Percentiles rank a stretch among this genome's conserved stretches.
Evolutionary conservation across 768 basidiomycete genomes (phyloP).

Genomic region (Leccinellum albellum): DNA sequence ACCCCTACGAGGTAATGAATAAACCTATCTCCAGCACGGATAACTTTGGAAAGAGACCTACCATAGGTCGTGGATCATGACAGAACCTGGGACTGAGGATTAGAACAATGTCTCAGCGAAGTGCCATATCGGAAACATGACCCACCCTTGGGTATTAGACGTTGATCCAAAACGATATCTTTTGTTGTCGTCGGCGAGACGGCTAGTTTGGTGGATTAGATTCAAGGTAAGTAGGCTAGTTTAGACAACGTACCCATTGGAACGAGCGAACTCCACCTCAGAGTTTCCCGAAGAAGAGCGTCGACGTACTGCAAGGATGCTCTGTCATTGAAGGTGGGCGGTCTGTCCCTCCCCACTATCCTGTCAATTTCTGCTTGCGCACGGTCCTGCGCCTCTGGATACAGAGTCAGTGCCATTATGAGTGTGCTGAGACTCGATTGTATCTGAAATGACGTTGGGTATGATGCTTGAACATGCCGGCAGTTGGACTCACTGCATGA

Average conservation of each 20-base stretch:
- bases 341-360: constrained; percentile 18
- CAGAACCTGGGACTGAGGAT: constrained; percentile 13
- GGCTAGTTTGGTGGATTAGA: constrained; percentile 10
- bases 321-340: constrained; percentile 16
- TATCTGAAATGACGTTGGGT: constrained; percentile 11
- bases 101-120: neutral
- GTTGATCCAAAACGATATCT: constrained; percentile 41
- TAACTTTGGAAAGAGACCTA: neutral
- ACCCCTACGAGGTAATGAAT: constrained; percentile 8
- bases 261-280: constrained; percentile 21
- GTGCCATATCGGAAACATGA: neutral
- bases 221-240: neutral
- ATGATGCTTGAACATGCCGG: neutral
- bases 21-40: neutral
- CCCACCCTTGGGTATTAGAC: constrained; percentile 51
- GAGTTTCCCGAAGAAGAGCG: constrained; percentile 20
- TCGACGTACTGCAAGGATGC: constrained; percentile 19
- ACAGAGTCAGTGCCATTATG: constrained; percentile 18
- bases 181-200: constrained; percentile 31
- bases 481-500: constrained; percentile 9
- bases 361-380: constrained; percentile 16
- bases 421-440: constrained; percentile 12
- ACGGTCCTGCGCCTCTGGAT: constrained; percentile 22
- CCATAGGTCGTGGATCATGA: constrained; percentile 23
- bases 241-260: constrained; percentile 16